Percentiles rank a stretch among this genome's conserved stretches.
Conservation (phyloP, 2,329 filamentous ascomycete genomes). For the Ascochyta pisi region DNA sequence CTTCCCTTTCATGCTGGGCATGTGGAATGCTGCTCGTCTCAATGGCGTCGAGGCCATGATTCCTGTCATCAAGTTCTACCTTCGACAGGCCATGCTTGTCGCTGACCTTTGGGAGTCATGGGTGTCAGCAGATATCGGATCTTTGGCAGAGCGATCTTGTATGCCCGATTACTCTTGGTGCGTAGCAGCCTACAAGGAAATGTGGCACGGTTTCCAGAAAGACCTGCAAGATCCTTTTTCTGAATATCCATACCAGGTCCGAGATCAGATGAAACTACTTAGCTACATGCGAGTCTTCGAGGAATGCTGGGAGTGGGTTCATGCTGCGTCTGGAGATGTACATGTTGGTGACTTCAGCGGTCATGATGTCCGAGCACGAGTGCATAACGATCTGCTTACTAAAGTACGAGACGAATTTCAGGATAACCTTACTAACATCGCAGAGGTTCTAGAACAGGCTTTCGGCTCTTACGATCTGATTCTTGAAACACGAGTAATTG, state of each 20-base stretch:
- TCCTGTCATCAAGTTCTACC: slow-evolving; percentile 1
- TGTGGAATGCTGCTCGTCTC: background rate
- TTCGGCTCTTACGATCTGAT: background rate
- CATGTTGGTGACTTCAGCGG: no score
- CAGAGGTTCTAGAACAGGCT: background rate
- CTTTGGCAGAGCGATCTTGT: no score
- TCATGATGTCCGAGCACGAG: no score
- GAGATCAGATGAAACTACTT: background rate
- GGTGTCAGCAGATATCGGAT: background rate
- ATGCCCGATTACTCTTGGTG: slow-evolving; percentile 4
- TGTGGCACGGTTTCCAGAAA: background rate
- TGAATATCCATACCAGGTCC: background rate
- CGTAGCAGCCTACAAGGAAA: background rate
- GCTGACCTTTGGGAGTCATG: background rate
- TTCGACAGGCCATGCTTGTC: background rate
- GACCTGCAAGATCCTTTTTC: background rate
- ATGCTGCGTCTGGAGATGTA: background rate
- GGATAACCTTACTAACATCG: background rate
- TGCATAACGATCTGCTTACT: background rate
- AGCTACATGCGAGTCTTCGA: background rate
- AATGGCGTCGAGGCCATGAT: background rate
- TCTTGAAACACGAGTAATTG: no score
- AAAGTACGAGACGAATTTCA: background rate
- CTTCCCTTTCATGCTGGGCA: no score
- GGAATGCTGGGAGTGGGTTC: slow-evolving; percentile 1